Evolutionary conservation across 78 protist species (phyloP).

Genomic region (Chrysochromulina tobinii): DNA sequence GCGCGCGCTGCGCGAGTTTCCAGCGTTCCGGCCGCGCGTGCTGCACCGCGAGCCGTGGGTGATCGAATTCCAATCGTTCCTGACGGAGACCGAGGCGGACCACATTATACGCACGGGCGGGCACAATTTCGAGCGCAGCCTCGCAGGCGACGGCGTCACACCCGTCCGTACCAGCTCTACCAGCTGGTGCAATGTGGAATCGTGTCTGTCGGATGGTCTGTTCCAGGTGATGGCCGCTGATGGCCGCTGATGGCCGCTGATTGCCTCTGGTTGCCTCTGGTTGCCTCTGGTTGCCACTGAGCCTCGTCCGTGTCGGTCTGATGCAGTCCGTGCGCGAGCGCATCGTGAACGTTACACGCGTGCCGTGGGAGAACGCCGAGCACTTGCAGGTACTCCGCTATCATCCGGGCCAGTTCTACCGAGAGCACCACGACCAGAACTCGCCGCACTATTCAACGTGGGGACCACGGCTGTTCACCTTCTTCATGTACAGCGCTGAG

Average conservation of each 20-base stretch:
- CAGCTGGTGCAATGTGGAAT: not conserved
- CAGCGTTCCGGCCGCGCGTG: not conserved
- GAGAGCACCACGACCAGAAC: not conserved
- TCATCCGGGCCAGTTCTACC: not conserved
- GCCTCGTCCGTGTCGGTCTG: too few species aligned
- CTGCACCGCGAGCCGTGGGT: not conserved
- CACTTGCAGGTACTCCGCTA: not conserved
- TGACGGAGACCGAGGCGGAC: not conserved
- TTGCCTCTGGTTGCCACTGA: too few species aligned
- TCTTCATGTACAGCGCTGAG: not conserved
- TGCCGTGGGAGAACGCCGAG: slow-evolving; percentile 29
- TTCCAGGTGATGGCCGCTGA: not conserved
- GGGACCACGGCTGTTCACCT: slow-evolving; percentile 21
- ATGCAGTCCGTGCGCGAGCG: not conserved
- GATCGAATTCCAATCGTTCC: not conserved
- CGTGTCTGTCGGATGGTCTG: not conserved
- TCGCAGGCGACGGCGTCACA: slow-evolving; percentile 19
- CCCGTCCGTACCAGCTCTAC: slow-evolving; percentile 5
- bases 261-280: not conserved
- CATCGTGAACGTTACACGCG: not conserved
- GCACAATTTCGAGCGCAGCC: slow-evolving; percentile 15
- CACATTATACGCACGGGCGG: not conserved
- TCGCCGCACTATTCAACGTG: not conserved
- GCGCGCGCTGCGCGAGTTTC: not conserved
- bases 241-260: not conserved